Evolutionary conservation across 2,329 filamentous ascomycete species (phyloP), one percentile per base, ranked within the genome.

Genomic region (Xylariales sp.): DNA sequence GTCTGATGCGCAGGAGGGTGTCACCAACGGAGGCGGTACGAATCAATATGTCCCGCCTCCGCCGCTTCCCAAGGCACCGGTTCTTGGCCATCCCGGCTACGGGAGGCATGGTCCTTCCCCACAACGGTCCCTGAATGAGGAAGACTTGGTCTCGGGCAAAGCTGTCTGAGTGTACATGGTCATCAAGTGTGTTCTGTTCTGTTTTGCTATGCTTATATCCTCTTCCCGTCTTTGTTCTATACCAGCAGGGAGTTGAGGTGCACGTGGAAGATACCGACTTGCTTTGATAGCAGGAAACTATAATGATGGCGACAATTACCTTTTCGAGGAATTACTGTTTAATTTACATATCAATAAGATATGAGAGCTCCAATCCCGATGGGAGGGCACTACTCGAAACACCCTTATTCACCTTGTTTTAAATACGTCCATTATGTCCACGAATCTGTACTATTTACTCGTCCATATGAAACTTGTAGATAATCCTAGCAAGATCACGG

Each of bases 1-100:
- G 4, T 77, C 73, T 40, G 74, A 78, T 59, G 57, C 77, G 54
- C 62, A 68, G 21, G 61, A 70, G 41, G 70, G 73, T 1, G 61
- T 69, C 22, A 57, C 55, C 32, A 59, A 57, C 16, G 61, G 56
- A 4, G 59, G 56, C 19, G 48, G 56, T 12, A 40, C 54, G 36
- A 39, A 44, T 8, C 33, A 19, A 5, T 38, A 37, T 31, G 29
- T 42, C 38, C 39, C 34, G 37, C 44, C 54, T 51, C 43, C 45
- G 34, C 53, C 56, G 4, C 38, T 44, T 36, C 34, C 55, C 38
- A 46, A 66, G 37, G 60, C 69, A 3, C 71, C 73, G 0, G 56
- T 68, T 18, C 53, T 75, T 29, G 60, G 61, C 18, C 72, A 74
- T 38, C 71, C 71, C 0, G 71, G 70, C 1, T 67, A 69, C 33